Percentiles rank a stretch among this genome's conserved stretches.
Conservation (phyloP, 495 filamentous ascomycete species). For the Durotheca rogersii region DNA sequence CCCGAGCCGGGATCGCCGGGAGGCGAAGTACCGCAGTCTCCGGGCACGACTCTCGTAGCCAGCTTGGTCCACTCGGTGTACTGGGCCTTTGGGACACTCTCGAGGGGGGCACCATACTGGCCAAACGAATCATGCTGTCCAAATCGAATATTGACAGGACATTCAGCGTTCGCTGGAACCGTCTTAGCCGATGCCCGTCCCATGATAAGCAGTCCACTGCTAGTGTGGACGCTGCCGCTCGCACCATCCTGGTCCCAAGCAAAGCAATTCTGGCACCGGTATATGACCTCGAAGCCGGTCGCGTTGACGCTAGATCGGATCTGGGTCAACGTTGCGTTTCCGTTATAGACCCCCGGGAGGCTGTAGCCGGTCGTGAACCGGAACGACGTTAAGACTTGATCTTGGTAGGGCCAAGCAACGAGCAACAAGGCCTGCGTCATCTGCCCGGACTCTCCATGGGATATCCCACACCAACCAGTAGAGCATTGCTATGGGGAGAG, state of each 20-base stretch:
- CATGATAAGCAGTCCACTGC: slow-evolving; percentile 39
- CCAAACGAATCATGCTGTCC: slow-evolving; percentile 46
- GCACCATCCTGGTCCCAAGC: slow-evolving; percentile 57
- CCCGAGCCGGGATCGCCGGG: slow-evolving; percentile 26
- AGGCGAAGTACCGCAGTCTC: slow-evolving; percentile 39
- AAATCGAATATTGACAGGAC: slow-evolving; percentile 39
- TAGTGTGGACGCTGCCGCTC: slow-evolving; percentile 42
- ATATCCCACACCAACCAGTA: slow-evolving; percentile 60
- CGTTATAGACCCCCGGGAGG: slow-evolving; percentile 58
- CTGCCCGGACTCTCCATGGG: slow-evolving; percentile 50
- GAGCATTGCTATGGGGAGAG: slow-evolving; percentile 40
- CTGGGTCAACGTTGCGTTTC: slow-evolving; percentile 58
- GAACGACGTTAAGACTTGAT: slow-evolving; percentile 57
- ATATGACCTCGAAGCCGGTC: slow-evolving; percentile 57
- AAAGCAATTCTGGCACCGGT: slow-evolving; percentile 64
- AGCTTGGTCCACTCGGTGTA: slow-evolving; percentile 53
- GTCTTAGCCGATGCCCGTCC: slow-evolving; percentile 46
- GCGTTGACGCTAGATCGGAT: slow-evolving; percentile 56
- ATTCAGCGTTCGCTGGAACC: slow-evolving; percentile 35
- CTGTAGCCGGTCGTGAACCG: slow-evolving; percentile 60
- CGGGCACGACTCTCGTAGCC: slow-evolving; percentile 38
- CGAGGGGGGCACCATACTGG: slow-evolving; percentile 46
- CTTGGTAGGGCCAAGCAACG: slow-evolving; percentile 56
- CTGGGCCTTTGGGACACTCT: slow-evolving; percentile 43
- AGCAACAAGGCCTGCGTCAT: slow-evolving; percentile 63